Conservation (phyloP, 768 basidiomycete species). For the Pholiota molesta region DNA sequence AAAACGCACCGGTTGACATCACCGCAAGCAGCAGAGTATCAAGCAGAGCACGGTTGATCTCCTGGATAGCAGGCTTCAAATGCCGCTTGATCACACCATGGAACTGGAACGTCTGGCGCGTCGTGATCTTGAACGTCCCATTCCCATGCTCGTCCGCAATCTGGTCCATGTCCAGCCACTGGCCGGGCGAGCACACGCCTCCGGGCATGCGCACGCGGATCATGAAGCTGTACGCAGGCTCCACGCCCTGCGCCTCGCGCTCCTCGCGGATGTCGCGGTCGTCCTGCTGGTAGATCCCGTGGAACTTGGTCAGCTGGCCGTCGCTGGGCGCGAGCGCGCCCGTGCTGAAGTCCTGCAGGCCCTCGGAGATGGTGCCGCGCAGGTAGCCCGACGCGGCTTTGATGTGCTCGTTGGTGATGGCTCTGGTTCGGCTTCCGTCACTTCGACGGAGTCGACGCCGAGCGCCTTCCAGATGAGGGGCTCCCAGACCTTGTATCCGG, state of each 20-base stretch:
- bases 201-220: constrained; percentile 96
- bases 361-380: constrained; percentile 93
- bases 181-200: constrained; percentile 88
- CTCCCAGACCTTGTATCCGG: constrained; percentile 98
- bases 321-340: constrained; percentile 92
- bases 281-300: constrained; percentile 95
- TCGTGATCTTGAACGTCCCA: constrained; percentile 96
- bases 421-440: constrained; percentile 92
- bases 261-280: constrained; percentile 99
- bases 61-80: constrained; percentile 94
- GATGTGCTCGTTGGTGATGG: constrained; percentile 99
- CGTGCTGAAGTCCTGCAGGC: constrained; percentile 81
- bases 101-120: constrained; percentile 98
- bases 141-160: constrained; percentile 96
- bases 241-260: constrained; percentile 87
- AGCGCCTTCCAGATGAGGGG: constrained; percentile 90
- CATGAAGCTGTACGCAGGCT: constrained; percentile 98
- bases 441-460: constrained; percentile 87
- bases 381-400: constrained; percentile 94
- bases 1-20: constrained; percentile 85
- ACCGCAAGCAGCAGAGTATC: constrained; percentile 97
- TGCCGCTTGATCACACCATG: constrained; percentile 98
- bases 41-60: constrained; percentile 86
- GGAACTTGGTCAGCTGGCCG: constrained; percentile 97
- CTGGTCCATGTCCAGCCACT: constrained; percentile 96